phyloP scores from a whole-genome alignment of 2,329 filamentous ascomycete species.

The Sclerotinia subarctica region DNA sequence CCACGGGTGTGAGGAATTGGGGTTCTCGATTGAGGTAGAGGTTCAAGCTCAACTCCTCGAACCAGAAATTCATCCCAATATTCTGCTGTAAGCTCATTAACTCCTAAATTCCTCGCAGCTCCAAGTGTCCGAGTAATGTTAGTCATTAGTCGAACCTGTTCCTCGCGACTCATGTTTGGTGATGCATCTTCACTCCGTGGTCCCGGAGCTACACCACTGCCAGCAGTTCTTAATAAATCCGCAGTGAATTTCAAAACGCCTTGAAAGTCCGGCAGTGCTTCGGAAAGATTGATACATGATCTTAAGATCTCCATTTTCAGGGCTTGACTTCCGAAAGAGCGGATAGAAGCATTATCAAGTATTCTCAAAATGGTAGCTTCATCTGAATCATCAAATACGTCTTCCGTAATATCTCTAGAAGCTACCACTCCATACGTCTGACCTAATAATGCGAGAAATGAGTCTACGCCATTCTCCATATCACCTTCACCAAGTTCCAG shows the following conservation, averaged over 20 bases:
- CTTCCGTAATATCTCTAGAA: constrained; percentile 23
- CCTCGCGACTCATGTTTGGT: constrained; percentile 71
- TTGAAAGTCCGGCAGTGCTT: constrained; percentile 86
- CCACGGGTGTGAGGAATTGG: constrained; percentile 62
- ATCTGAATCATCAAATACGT: constrained; percentile 47
- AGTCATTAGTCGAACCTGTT: constrained; percentile 78
- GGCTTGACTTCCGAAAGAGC: constrained; percentile 72
- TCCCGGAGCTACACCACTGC: constrained; percentile 73
- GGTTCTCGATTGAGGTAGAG: constrained; percentile 55
- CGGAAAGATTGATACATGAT: constrained; percentile 89
- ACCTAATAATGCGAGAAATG: constrained; percentile 59
- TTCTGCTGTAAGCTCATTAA: constrained; percentile 68
- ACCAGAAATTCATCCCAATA: constrained; percentile 98
- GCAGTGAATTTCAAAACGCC: constrained; percentile 87
- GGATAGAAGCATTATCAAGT: constrained; percentile 53
- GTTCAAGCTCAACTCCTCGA: constrained; percentile 68
- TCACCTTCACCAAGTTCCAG: constrained; percentile 63
- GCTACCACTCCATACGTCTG: constrained; percentile 61
- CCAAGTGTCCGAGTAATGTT: constrained; percentile 82
- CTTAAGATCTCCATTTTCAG: constrained; percentile 85
- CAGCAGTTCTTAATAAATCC: constrained; percentile 76
- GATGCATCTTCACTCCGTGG: constrained; percentile 65
- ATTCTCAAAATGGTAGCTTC: constrained; percentile 56
- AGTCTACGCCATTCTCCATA: constrained; percentile 63
- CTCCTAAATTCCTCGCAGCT: constrained; percentile 71